Evolutionary conservation across 164 flowering plant species (phyloP), one percentile per base, ranked within the genome.

Genomic region (Annona cherimola): DNA sequence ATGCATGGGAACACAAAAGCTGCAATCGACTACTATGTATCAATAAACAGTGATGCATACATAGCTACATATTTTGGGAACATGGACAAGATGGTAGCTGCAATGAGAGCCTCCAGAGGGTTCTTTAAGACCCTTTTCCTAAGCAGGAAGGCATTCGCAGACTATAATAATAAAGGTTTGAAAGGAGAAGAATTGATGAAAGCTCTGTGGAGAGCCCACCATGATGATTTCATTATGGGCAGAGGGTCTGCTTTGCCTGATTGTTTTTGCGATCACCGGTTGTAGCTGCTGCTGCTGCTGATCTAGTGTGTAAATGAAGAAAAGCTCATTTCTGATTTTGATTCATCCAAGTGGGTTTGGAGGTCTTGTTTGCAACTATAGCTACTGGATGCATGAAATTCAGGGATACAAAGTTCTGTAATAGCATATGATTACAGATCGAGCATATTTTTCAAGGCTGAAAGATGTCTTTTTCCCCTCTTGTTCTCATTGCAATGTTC

Each of bases 1-100:
- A 91, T 96, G 97, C 98, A 96, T 74, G 99, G 99, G 74, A 96
- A 96, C 83, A 96, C 98, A 40, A 96, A 96, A 86, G 99, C 99
- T 71, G 98, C 98, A 0, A 75, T 96, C 72, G 98, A 96, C 82
- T 96, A 93, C 74, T 85, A 85, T 41, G 89, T 93, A 46, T 93
- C 99, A 1, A 88, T 93, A 63, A 90, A 89, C 77, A 96, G 99
- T 55, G 96, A 95, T 68, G 82, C 94, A 0, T 96, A 93, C 39
- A 68, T 96, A 41, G 98, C 97, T 55, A 96, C 99, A 2, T 96
- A 89, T 79, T 96, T 96, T 75, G 99, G 98, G 39, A 96, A 96
- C 79, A 96, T 96, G 98, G 99, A 96, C 76, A 96, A 96, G 85
- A 96, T 96, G 96, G 99, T 96, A 4, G 84, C 97, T 42, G 98